These are phyloP conservation scores for Trichophyton simii DNA, from an alignment of 2,329 filamentous ascomycete genomes.

Conservation along the genomic window DNA sequence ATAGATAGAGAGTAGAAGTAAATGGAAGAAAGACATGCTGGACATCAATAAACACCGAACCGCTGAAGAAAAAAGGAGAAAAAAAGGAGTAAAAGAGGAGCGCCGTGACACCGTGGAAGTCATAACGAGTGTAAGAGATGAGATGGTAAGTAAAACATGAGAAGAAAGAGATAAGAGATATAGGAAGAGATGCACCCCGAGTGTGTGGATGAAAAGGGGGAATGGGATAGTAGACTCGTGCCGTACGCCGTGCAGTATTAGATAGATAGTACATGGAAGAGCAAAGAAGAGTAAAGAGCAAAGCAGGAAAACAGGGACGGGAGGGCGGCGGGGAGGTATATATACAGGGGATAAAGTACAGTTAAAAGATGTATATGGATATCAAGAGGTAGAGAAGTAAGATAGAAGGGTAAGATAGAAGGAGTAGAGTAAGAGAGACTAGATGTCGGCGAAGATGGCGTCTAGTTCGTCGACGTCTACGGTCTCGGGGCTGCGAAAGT, in stretches of 20 bases:
- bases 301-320: not conserved
- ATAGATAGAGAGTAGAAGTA: too few species aligned
- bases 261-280: not conserved
- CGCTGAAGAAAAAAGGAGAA: not conserved
- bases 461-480: constrained; percentile 91
- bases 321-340: not conserved
- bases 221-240: not conserved
- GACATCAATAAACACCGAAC: too few species aligned
- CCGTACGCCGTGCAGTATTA: constrained; percentile 2
- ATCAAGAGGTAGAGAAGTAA: not conserved
- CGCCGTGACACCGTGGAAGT: too few species aligned
- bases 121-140: too few species aligned
- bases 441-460: constrained; percentile 66
- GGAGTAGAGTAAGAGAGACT: constrained; percentile 14
- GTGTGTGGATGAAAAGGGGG: not conserved
- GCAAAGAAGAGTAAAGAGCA: not conserved
- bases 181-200: not conserved
- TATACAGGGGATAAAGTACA: not conserved
- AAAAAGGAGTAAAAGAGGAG: not conserved
- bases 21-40: too few species aligned
- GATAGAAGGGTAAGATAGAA: not conserved
- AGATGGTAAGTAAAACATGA: too few species aligned
- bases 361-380: not conserved
- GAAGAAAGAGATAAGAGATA: not conserved
- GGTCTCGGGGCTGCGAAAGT: constrained; percentile 63